Base-by-base conservation (phyloP, 768 basidiomycete genomes). In the Macrolepiota dolichaula region DNA sequence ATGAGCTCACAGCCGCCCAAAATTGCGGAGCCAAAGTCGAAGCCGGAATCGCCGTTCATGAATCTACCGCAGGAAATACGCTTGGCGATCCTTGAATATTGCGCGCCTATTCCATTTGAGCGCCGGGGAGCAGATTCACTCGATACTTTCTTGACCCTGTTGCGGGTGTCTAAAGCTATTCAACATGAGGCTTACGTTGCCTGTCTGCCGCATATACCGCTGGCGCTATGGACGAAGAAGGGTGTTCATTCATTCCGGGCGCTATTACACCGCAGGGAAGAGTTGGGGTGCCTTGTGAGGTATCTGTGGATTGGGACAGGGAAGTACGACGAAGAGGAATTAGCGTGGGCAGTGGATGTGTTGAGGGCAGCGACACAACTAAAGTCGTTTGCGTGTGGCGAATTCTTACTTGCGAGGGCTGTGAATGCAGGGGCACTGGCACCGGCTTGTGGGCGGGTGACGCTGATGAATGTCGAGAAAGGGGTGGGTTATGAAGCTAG, bases 41-140 rank as follows among this genome's bases (percentile, higher is more conserved):
- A 17, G 29, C 29, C 29, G 27, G 63, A 69, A 1, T 74, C 75
- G 54, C 71, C 65, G 13, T 66, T 78, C 47, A 51, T 65, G 50
- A 57, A 65, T 29, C 71, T 78, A 10, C 77, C 76, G 1, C 63
- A 68, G 12, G 77, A 77, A 63, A 51, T 78, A 24, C 66, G 68
- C 58, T 63, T 74, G 44, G 51, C 67, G 15, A 67, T 78, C 35
- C 65, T 78, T 7, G 62, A 66, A 22, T 64, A 72, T 47, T 68
- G 72, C 42, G 66, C 72, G 7, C 52, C 59, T 49, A 49, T 54
- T 10, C 52, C 59, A 11, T 37, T n/a, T 6, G 59, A 61, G 44
- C 44, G 59, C 32, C 42, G 44, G 27, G 46, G 59, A 42, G 51
- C 62, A 1, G 69, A 73, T 36, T 75, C 68, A 60, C 67, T 68